Conservation (phyloP, 1,284 basidiomycete species). For the Agaricales sp. region DNA sequence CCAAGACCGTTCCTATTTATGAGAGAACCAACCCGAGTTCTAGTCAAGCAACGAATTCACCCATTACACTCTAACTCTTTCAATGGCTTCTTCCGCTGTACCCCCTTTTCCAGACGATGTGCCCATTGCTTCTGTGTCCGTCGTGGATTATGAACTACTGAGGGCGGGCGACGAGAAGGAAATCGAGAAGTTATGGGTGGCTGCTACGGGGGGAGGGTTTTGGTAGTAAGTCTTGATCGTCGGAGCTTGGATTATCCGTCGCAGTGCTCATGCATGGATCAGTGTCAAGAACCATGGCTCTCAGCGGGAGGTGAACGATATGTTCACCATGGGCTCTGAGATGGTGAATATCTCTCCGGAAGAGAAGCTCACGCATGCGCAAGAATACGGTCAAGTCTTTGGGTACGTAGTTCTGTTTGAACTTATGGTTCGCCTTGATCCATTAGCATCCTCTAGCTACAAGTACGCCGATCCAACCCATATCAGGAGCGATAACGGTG, state of each 20-base stretch:
- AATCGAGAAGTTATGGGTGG: slow-evolving; percentile 20
- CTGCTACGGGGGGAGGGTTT: slow-evolving; percentile 21
- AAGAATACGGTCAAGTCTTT: slow-evolving; percentile 23
- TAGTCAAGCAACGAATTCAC: too few relatives aligned
- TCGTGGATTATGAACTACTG: slow-evolving; percentile 24
- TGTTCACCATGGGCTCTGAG: slow-evolving; percentile 25
- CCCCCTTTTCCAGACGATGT: slow-evolving; percentile 25
- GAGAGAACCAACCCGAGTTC: too few relatives aligned
- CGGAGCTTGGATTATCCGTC: too few relatives aligned
- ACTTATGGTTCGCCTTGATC: neutral
- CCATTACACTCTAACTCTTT: too few relatives aligned
- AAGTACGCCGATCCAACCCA: slow-evolving; percentile 22
- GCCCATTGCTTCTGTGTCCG: slow-evolving; percentile 22
- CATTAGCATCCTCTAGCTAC: slow-evolving; percentile 10
- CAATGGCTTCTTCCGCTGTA: neutral
- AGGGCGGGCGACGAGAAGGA: slow-evolving; percentile 15
- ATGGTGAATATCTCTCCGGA: slow-evolving; percentile 22
- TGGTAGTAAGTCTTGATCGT: slow-evolving; percentile 22
- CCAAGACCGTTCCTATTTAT: too few relatives aligned
- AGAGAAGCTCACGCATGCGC: slow-evolving; percentile 26
- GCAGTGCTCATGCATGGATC: too few relatives aligned
- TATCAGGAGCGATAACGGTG: slow-evolving; percentile 23
- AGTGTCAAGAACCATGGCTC: slow-evolving; percentile 22
- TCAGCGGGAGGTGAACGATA: slow-evolving; percentile 19
- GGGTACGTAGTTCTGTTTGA: slow-evolving; percentile 15